Conservation (phyloP, 2,329 filamentous ascomycete species). For the Capronia americana region DNA sequence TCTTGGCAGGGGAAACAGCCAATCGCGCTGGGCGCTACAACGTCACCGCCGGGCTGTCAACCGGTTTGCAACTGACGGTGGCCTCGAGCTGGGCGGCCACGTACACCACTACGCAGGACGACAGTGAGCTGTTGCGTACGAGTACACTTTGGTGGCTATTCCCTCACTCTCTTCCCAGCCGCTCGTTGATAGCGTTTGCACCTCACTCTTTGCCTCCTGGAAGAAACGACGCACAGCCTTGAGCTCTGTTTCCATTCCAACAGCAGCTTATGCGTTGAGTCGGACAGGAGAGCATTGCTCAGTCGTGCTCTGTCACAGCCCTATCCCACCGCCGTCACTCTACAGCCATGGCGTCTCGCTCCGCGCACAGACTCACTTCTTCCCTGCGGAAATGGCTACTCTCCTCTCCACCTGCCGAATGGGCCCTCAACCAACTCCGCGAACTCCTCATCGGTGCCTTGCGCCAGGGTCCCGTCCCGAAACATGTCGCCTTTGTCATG, state of each 20-base stretch:
- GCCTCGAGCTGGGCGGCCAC: not conserved
- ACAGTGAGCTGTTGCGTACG: not conserved
- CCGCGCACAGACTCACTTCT: conserved; percentile 14
- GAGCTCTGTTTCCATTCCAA: not conserved
- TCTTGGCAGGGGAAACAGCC: conserved; percentile 13
- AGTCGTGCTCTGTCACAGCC: not conserved
- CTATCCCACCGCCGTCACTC: not conserved
- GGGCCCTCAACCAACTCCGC: conserved; percentile 77
- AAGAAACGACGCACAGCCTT: not conserved
- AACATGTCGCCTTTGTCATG: conserved; percentile 99
- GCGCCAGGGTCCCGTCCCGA: conserved; percentile 87
- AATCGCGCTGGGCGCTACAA: not conserved
- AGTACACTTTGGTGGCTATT: not conserved
- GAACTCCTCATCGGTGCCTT: conserved; percentile 87
- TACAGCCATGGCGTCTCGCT: conserved; percentile 20
- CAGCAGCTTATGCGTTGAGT: conserved; percentile 4
- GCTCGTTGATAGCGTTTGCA: not conserved
- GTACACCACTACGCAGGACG: not conserved
- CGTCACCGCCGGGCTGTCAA: not conserved
- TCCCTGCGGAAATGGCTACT: conserved; percentile 74
- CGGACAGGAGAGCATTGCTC: not conserved
- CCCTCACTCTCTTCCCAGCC: not conserved
- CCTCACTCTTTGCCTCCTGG: not conserved
- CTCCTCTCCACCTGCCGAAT: conserved; percentile 89
- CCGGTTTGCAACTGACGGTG: not conserved